These are phyloP conservation scores for Mucor velutinosus DNA, from an alignment of 371 early-diverging fungal species.

Conservation along the genomic window DNA sequence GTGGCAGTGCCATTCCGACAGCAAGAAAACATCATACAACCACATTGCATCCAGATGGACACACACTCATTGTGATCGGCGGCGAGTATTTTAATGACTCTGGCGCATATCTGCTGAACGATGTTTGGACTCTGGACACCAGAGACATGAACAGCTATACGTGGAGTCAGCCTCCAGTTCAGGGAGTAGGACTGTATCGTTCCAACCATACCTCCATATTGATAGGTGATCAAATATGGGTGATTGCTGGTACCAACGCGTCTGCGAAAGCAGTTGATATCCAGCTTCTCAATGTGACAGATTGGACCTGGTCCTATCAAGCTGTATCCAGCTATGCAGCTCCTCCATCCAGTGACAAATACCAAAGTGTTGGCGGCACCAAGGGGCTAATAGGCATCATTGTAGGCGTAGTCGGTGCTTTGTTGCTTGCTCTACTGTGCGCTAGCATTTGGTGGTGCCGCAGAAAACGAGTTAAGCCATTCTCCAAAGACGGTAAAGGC, in stretches of 20 bases:
- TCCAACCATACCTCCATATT: conserved; percentile 32
- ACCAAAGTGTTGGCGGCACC: conserved; percentile 20
- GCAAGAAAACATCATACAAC: conserved; percentile 33
- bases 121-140: conserved; percentile 27
- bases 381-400: conserved; percentile 21
- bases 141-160: conserved; percentile 6
- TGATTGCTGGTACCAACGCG: conserved; percentile 30
- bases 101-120: conserved; percentile 22
- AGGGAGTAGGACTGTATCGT: conserved; percentile 20
- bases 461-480: neutral
- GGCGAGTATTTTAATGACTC: conserved; percentile 27
- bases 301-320: conserved; percentile 22
- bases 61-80: conserved; percentile 25
- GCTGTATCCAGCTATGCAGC: neutral
- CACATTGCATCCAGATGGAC: conserved; percentile 29
- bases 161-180: conserved; percentile 12
- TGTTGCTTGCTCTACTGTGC: neutral
- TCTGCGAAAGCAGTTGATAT: conserved; percentile 30
- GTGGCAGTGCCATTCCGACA: conserved; percentile 14
- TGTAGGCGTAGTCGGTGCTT: conserved; percentile 13
- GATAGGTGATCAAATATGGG: conserved; percentile 26
- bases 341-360: neutral
- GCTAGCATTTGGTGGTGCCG: conserved; percentile 10
- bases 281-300: conserved; percentile 25
- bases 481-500: neutral